Evolutionary conservation across 371 early-diverging fungal species (phyloP).

Genomic region (Mucor indicus): DNA sequence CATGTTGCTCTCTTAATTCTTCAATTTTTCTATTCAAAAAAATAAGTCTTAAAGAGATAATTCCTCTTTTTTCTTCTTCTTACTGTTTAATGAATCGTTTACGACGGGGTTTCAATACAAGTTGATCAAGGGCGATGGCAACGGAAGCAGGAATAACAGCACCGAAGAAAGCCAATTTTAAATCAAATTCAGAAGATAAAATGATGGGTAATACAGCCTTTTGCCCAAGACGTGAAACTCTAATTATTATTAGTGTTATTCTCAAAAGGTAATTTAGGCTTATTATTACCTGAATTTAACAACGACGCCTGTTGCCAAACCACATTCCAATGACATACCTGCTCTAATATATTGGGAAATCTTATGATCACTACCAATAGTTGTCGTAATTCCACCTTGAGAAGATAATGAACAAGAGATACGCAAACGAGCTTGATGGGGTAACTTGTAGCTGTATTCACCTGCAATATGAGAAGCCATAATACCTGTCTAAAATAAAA

Average conservation of each 20-base stretch:
- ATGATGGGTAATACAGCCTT: constrained; percentile 78
- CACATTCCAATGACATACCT: constrained; percentile 77
- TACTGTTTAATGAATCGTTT: constrained; percentile 57
- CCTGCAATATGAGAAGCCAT: constrained; percentile 46
- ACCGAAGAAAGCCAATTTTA: constrained; percentile 65
- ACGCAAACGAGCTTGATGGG: constrained; percentile 28
- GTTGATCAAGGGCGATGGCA: constrained; percentile 64
- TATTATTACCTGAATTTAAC: constrained; percentile 63
- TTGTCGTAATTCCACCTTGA: constrained; percentile 47
- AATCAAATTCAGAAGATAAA: constrained; percentile 70
- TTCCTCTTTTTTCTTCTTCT: constrained; percentile 2
- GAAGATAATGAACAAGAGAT: constrained; percentile 47
- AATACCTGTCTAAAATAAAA: constrained; percentile 39
- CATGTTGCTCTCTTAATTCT: constrained; percentile 74
- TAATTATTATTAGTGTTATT: no score
- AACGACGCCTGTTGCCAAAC: constrained; percentile 68
- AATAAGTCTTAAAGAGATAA: neutral
- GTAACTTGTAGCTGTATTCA: constrained; percentile 43
- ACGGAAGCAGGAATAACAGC: constrained; percentile 64
- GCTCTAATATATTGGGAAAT: constrained; percentile 66
- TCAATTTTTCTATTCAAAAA: constrained; percentile 57
- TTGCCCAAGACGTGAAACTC: constrained; percentile 83
- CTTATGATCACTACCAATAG: constrained; percentile 61
- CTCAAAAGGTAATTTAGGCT: no score
- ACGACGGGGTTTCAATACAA: constrained; percentile 70